Base-by-base conservation (phyloP, 202 grass and related monocot species). In the Carex sylvatica region DNA sequence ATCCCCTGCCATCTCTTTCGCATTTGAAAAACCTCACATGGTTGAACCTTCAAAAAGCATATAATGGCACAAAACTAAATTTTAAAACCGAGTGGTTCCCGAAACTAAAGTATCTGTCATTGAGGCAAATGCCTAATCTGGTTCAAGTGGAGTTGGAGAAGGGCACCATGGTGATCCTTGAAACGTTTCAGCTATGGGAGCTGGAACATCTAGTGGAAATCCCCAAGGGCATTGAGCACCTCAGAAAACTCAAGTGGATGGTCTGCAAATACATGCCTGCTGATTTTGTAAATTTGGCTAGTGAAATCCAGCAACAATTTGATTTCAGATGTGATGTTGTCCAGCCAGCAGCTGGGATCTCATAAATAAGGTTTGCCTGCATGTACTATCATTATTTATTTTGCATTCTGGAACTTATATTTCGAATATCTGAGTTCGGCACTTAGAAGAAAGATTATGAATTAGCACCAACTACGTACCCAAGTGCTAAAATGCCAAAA, bases 1-100 rank as follows among this genome's bases (percentile, higher is more conserved):
- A 94, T 79, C 90, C 87, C 15, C 6, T 94, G 15, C 15, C 46
- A 44, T 49, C 74, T 42, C 82, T 92, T 14, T 65, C 72, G 18
- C 44, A 68, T 51, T 62, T 88, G 20, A 56, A 71, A 0, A 92
- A 87, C 79, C 82, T 94, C 9, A 78, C 58, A 4, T 74, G 18
- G 62, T 64, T 94, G 9, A 60, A 1, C n/a, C 89, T 94, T 2
- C 79, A 72, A 16, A 89, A 68, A 53, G 79, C 87, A 53, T 52
- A 16, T 3, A 42, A 82, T 75, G 83, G 83, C 26, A 13, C 9
- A 0, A 51, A 31, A 11, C 54, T 94, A 36, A 47, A 79, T 44
- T 82, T 94, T 56, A 5, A 9, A 31, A 35, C 33, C 13, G 54
- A 15, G 4, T 87, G 84, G 11, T 92, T 94, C 4, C 86, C 78